Base-by-base conservation (phyloP, 2,329 filamentous ascomycete genomes). In the Cytospora paraplurivora region DNA sequence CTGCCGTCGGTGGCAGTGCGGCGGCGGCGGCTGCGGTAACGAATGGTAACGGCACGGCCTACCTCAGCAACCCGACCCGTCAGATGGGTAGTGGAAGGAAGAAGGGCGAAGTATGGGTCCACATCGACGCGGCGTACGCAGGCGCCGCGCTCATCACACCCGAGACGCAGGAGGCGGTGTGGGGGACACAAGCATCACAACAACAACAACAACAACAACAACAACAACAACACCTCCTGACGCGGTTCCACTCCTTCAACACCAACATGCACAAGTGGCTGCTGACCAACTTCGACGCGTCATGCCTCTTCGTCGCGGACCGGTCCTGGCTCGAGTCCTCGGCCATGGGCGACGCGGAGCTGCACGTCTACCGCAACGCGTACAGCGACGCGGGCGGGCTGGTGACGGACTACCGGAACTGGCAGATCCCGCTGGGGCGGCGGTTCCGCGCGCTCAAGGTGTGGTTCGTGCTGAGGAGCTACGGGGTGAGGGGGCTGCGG, bases 211-310 rank as follows among this genome's bases (percentile, higher is more conserved):
- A 27, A 27, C 27, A 27, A 27, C 27, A 27, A 27, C 27, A 27
- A 27, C 27, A 27, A 27, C 27, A 27, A 27, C 27, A 27, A 27
- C 82, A 88, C 68, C 82, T 92, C 56, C 82, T 94, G 57, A 78
- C 81, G 1, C 77, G 81, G 27, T 93, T 96, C 73, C 91, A 97
- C 79, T 93, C 89, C 68, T 97, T 96, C 83, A 89, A 97, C 77
- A 87, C 94, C 80, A 98, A 97, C 80, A 90, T 97, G 85, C 93
- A 97, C 82, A 98, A 98, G 80, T 97, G 94, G 94, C 82, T 97
- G 55, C 86, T 97, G 19, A 93, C 92, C 63, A 97, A 96, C 76
- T 97, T 97, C 71, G 94, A 98, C 75, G 85, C 82, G 70, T 92
- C 90, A 61, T 90, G 90, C 68, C 83, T 97, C 53, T 98, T 87